A percentile compares a stretch with the other conserved stretches of the same genome.
Evolutionary conservation across 371 early-diverging fungal genomes (phyloP).

Genomic region (Mortierella sp.): DNA sequence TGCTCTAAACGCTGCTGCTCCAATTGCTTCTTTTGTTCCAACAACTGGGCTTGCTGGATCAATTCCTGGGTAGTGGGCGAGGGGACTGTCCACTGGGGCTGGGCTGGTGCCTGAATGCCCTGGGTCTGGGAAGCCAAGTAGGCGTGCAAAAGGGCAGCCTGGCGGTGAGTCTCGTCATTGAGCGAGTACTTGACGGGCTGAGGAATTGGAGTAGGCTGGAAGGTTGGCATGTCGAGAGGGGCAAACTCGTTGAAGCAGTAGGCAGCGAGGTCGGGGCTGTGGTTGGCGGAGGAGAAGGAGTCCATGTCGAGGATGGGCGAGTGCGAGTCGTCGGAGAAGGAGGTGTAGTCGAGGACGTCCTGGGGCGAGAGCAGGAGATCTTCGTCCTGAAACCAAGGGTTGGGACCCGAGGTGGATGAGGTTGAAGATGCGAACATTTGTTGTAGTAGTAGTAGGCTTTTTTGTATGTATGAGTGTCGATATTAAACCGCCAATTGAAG

Average conservation of each 20-base stretch:
- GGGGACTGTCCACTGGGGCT: slow-evolving; percentile 25
- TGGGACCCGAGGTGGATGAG: slow-evolving; percentile 3
- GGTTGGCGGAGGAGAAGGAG: slow-evolving; percentile 27
- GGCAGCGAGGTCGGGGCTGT: slow-evolving; percentile 20
- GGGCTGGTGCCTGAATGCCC: slow-evolving; percentile 16
- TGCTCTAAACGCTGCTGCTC: slow-evolving; percentile 11
- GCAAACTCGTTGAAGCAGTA: slow-evolving; percentile 41
- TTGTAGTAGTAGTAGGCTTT: background rate
- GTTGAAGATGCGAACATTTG: slow-evolving; percentile 35
- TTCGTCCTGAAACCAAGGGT: slow-evolving; percentile 40
- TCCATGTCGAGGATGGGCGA: slow-evolving; percentile 30
- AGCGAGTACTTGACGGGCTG: background rate
- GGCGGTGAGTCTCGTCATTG: slow-evolving; percentile 33
- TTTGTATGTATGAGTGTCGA: background rate
- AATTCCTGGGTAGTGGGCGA: slow-evolving; percentile 4
- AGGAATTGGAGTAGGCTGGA: background rate
- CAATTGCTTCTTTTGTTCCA: slow-evolving; percentile 20
- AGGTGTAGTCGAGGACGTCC: slow-evolving; percentile 41
- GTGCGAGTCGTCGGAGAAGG: slow-evolving; percentile 34
- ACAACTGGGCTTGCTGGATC: slow-evolving; percentile 9
- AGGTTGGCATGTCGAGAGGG: slow-evolving; percentile 8
- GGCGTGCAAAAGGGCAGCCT: slow-evolving; percentile 48
- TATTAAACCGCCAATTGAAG: background rate
- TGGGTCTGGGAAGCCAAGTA: slow-evolving; percentile 42
- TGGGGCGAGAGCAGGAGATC: slow-evolving; percentile 40